phyloP scores from a whole-genome alignment of 2,329 filamentous ascomycete species.

The Colletotrichum spinosum region DNA sequence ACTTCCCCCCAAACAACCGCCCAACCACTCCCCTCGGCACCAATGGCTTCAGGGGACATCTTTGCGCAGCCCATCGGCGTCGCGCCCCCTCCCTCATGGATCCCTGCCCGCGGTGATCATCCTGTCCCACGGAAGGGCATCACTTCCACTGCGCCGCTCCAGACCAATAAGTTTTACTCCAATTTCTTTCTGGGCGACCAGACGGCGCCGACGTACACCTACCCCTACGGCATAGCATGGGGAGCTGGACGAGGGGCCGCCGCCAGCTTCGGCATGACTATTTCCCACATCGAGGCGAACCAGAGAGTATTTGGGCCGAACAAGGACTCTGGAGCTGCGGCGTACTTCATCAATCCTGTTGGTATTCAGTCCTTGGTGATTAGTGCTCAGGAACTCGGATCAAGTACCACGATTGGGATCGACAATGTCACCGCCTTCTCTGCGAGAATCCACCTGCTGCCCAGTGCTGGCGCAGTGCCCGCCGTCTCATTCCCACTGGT shows the following conservation, averaged over 20 bases:
- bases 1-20: constrained; percentile 7
- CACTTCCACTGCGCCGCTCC: constrained; percentile 60
- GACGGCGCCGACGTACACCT: constrained; percentile 75
- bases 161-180: constrained; percentile 85
- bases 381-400: constrained; percentile 79
- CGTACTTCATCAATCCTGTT: constrained; percentile 84
- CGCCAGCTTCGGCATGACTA: constrained; percentile 79
- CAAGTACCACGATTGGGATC: constrained; percentile 66
- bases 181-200: constrained; percentile 85
- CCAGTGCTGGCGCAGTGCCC: constrained; percentile 62
- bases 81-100: constrained; percentile 60
- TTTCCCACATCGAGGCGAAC: constrained; percentile 77
- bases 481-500: constrained; percentile 83
- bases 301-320: constrained; percentile 76
- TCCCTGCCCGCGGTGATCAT: constrained; percentile 64
- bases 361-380: constrained; percentile 85
- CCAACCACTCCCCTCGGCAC: constrained; percentile 18
- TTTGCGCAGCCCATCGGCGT: constrained; percentile 68
- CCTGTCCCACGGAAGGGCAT: constrained; percentile 68
- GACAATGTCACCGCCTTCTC: constrained; percentile 69
- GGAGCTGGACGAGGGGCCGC: constrained; percentile 71
- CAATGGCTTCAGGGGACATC: constrained; percentile 57
- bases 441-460: constrained; percentile 75
- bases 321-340: constrained; percentile 65
- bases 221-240: constrained; percentile 80